Evolutionary conservation across 2,329 filamentous ascomycete species (phyloP).

Genomic region (Cercospora beticola): DNA sequence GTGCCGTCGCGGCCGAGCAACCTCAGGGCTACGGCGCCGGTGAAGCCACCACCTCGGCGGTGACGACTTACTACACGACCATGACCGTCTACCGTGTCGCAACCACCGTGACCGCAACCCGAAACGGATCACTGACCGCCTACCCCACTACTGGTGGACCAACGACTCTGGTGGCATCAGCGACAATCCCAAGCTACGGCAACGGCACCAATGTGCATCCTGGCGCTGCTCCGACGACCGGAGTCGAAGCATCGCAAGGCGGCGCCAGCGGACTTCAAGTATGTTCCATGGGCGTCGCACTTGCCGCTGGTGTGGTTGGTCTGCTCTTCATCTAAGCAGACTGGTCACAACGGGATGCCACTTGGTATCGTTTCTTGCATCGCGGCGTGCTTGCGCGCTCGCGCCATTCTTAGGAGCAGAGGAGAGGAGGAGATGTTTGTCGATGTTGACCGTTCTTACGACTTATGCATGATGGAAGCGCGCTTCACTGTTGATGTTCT

Average conservation of each 20-base stretch:
- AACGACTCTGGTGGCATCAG: not conserved
- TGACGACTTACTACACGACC: conserved; percentile 31
- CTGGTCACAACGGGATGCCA: not conserved
- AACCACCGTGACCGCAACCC: conserved; percentile 31
- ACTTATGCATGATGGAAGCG: conserved; percentile 20
- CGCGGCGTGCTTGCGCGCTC: conserved; percentile 8
- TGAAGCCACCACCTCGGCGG: conserved; percentile 19
- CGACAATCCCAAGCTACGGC: conserved; percentile 15
- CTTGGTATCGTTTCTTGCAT: conserved; percentile 14
- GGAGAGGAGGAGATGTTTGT: conserved; percentile 2
- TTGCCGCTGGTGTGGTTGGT: conserved; percentile 25
- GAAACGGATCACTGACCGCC: conserved; percentile 21
- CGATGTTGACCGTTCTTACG: conserved; percentile 16
- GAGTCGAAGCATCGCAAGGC: conserved; percentile 17
- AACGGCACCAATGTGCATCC: conserved; percentile 20
- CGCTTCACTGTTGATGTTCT: conserved; percentile 16
- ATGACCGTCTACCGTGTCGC: conserved; percentile 32
- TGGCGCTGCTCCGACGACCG: conserved; percentile 15
- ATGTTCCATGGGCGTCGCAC: conserved; percentile 23
- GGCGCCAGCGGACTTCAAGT: conserved; percentile 22
- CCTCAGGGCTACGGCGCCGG: conserved; percentile 14
- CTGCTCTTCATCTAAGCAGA: conserved; percentile 18
- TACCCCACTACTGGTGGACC: not conserved
- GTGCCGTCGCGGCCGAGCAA: conserved; percentile 16
- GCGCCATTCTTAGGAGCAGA: not conserved